Conservation (phyloP, 805 yeast species). For the Wickerhamomyces canadensis region DNA sequence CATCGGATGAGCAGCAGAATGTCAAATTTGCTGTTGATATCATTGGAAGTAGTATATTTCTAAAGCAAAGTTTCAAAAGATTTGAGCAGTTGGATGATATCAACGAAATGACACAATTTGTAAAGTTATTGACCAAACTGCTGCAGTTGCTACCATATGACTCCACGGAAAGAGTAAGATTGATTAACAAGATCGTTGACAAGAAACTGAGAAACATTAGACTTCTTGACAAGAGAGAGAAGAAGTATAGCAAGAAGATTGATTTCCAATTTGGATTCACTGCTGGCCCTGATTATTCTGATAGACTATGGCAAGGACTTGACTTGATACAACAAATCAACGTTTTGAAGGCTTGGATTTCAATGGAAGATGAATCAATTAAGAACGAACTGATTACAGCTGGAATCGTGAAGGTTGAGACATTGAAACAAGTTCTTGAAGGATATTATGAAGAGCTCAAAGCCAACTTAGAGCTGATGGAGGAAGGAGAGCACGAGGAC, state of each 20-base stretch:
- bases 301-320: conserved; percentile 16
- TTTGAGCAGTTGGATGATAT: conserved; percentile 4
- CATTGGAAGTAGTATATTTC: conserved; percentile 9
- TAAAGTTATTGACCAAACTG: conserved; percentile 10
- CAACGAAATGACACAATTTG: conserved; percentile 1
- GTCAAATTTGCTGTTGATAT: conserved; percentile 9
- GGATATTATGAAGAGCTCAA: neutral
- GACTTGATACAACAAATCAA: conserved; percentile 14
- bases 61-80: conserved; percentile 12
- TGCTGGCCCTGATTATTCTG: conserved; percentile 12
- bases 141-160: conserved; percentile 16
- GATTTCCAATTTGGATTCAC: conserved; percentile 4
- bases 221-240: conserved; percentile 4
- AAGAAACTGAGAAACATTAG: conserved; percentile 13
- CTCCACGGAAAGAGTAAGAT: conserved; percentile 19
- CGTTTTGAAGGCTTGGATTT: conserved; percentile 15
- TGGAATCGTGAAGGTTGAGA: conserved; percentile 2
- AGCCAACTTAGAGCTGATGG: neutral
- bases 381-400: conserved; percentile 4
- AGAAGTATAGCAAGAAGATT: neutral
- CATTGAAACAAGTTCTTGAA: neutral
- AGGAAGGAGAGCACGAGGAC: neutral
- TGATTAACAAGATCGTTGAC: conserved; percentile 14
- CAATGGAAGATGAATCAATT: conserved; percentile 15
- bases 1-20: conserved; percentile 7